Conservation (phyloP, 1,284 basidiomycete species). For the Filobasidium uniguttulatum region DNA sequence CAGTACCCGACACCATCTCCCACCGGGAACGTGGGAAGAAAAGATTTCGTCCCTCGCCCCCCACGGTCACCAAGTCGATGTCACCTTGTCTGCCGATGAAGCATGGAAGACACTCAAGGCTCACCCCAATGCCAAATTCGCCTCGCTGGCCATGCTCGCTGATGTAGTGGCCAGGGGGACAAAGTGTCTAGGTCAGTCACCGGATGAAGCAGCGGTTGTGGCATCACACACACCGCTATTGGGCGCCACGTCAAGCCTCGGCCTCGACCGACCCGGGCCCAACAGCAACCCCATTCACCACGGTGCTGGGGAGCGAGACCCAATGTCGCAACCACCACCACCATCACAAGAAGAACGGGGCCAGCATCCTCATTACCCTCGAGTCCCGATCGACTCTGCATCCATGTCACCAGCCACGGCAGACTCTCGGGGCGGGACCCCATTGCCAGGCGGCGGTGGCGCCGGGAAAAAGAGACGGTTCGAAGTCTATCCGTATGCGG, state of each 20-base stretch:
- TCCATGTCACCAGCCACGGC: too few relatives aligned
- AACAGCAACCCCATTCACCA: too few relatives aligned
- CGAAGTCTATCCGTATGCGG: slow-evolving; percentile 61
- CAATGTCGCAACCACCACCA: too few relatives aligned
- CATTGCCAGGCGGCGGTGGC: too few relatives aligned
- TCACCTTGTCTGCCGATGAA: slow-evolving; percentile 63
- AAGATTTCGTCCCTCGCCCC: neutral
- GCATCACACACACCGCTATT: neutral
- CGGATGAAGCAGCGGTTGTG: neutral
- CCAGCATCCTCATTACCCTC: too few relatives aligned
- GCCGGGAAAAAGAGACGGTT: slow-evolving; percentile 45
- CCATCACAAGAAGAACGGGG: too few relatives aligned
- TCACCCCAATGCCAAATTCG: slow-evolving; percentile 71
- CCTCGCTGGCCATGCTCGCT: slow-evolving; percentile 64
- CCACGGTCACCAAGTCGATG: slow-evolving; percentile 7
- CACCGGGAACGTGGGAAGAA: slow-evolving; percentile 4
- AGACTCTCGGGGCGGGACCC: too few relatives aligned
- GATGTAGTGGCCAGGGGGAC: slow-evolving; percentile 74
- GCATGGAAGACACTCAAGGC: slow-evolving; percentile 76
- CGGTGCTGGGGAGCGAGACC: too few relatives aligned
- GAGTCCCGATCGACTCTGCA: too few relatives aligned
- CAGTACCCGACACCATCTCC: slow-evolving; percentile 4
- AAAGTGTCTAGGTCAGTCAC: slow-evolving; percentile 53
- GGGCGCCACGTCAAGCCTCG: neutral
- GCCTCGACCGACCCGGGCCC: too few relatives aligned